These are phyloP conservation scores for Nectriaceae sp. DNA, from an alignment of 2,329 filamentous ascomycete species.

Conservation along the genomic window DNA sequence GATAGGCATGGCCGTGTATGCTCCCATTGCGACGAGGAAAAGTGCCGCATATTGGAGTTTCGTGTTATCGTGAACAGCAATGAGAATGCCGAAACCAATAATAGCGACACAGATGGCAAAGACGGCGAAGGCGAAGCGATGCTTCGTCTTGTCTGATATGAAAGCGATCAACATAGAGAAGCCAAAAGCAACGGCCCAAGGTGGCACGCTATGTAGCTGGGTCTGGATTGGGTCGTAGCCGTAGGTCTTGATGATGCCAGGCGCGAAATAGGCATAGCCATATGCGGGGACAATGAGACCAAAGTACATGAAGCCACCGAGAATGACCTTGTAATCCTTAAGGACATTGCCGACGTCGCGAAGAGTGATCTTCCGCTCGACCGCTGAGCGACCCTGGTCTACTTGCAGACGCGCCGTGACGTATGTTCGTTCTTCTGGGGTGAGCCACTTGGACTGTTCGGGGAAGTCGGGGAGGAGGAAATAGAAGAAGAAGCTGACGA, in stretches of 20 bases:
- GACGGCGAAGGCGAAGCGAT: conserved; percentile 75
- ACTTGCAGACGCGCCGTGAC: conserved; percentile 65
- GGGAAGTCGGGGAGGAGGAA: conserved; percentile 76
- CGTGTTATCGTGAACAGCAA: conserved; percentile 68
- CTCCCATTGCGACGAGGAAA: conserved; percentile 78
- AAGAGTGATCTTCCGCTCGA: conserved; percentile 60
- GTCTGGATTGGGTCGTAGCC: conserved; percentile 61
- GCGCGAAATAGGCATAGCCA: conserved; percentile 76
- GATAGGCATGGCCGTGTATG: conserved; percentile 88
- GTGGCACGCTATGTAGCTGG: conserved; percentile 59
- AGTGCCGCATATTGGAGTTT: conserved; percentile 75
- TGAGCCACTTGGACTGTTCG: conserved; percentile 73
- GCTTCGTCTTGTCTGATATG: conserved; percentile 68
- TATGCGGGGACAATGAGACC: conserved; percentile 78
- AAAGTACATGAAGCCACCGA: conserved; percentile 81
- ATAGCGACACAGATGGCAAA: conserved; percentile 70
- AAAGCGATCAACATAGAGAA: conserved; percentile 77
- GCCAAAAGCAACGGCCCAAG: conserved; percentile 69
- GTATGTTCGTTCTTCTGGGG: conserved; percentile 67
- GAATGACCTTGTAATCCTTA: conserved; percentile 72
- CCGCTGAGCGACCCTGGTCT: conserved; percentile 69
- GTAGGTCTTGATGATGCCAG: conserved; percentile 69
- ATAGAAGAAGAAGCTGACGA: conserved; percentile 63
- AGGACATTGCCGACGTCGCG: conserved; percentile 64
- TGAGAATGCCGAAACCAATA: conserved; percentile 73